Evolutionary conservation across 2,329 filamentous ascomycete species (phyloP).

Genomic region (Colletotrichum sp.): DNA sequence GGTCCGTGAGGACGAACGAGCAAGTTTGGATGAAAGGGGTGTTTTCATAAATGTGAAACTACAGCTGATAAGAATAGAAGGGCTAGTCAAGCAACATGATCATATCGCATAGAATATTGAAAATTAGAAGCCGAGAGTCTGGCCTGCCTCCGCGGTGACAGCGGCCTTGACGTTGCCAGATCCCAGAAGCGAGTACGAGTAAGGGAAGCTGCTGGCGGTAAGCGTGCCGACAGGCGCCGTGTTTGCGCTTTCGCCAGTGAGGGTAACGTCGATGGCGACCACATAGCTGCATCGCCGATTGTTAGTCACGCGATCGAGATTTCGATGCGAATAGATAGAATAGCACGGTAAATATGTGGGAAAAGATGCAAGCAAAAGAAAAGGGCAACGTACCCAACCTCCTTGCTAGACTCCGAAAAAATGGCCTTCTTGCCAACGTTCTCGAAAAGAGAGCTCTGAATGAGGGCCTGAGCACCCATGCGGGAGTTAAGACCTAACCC

Average conservation of each 20-base stretch:
- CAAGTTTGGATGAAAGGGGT: background rate
- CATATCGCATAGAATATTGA: background rate
- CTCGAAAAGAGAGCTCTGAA: conserved; percentile 55
- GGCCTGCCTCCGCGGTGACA: conserved; percentile 38
- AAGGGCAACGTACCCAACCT: conserved; percentile 2
- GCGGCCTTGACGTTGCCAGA: conserved; percentile 45
- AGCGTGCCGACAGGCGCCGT: conserved; percentile 51
- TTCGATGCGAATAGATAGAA: background rate
- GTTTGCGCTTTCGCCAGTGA: conserved; percentile 47
- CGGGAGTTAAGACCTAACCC: conserved; percentile 54
- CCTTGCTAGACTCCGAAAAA: conserved; percentile 32
- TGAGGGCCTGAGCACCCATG: conserved; percentile 54
- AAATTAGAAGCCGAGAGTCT: conserved; percentile 28
- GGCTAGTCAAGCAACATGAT: background rate
- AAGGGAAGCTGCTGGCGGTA: conserved; percentile 53
- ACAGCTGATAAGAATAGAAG: background rate
- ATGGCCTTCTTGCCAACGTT: conserved; percentile 36
- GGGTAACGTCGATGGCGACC: conserved; percentile 39
- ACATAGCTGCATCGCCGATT: conserved; percentile 28
- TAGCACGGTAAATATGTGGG: background rate
- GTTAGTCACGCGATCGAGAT: background rate
- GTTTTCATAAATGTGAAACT: background rate
- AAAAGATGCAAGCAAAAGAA: background rate
- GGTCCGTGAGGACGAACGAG: background rate
- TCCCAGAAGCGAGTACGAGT: conserved; percentile 45